A percentile compares a stretch with the other conserved stretches of the same genome.
phyloP scores from a whole-genome alignment of 2,329 filamentous ascomycete species.

The Colletotrichum coccodes region DNA sequence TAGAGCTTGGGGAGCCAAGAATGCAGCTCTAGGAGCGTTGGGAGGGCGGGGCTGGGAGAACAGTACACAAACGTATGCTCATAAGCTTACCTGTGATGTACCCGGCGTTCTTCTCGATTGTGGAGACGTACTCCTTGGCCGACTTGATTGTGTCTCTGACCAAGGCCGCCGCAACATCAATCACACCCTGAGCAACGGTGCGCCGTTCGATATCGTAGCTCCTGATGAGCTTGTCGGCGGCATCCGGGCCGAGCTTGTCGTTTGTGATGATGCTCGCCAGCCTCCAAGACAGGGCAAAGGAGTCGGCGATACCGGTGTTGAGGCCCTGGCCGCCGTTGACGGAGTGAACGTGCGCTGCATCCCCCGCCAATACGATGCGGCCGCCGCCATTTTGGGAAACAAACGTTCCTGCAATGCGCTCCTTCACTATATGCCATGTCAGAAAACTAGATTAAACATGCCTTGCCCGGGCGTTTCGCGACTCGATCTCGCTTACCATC shows the following conservation, averaged over 20 bases:
- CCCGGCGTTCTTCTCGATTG: constrained; percentile 57
- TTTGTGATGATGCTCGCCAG: constrained; percentile 49
- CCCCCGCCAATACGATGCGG: constrained; percentile 59
- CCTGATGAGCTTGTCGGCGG: constrained; percentile 42
- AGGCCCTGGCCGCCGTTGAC: constrained; percentile 61
- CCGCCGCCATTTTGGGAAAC: constrained; percentile 51
- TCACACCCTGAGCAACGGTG: constrained; percentile 54
- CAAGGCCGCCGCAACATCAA: constrained; percentile 56
- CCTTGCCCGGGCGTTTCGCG: not conserved
- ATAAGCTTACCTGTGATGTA: constrained; percentile 54
- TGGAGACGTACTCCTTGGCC: constrained; percentile 56
- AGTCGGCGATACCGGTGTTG: constrained; percentile 61
- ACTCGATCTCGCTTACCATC: constrained; percentile 46
- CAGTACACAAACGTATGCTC: not conserved
- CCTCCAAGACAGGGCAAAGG: constrained; percentile 63
- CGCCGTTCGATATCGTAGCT: constrained; percentile 58
- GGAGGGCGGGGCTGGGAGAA: not conserved
- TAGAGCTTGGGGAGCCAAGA: constrained; percentile 12
- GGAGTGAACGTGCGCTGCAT: constrained; percentile 61
- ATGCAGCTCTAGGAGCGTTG: constrained; percentile 1
- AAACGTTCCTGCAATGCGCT: constrained; percentile 62
- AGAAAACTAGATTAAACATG: not conserved
- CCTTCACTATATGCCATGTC: constrained; percentile 48
- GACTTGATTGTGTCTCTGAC: constrained; percentile 55
- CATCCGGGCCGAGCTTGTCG: constrained; percentile 35